Evolutionary conservation across 495 filamentous ascomycete genomes (phyloP), one percentile per base, ranked within the genome.

Genomic region (Letharia columbiana): DNA sequence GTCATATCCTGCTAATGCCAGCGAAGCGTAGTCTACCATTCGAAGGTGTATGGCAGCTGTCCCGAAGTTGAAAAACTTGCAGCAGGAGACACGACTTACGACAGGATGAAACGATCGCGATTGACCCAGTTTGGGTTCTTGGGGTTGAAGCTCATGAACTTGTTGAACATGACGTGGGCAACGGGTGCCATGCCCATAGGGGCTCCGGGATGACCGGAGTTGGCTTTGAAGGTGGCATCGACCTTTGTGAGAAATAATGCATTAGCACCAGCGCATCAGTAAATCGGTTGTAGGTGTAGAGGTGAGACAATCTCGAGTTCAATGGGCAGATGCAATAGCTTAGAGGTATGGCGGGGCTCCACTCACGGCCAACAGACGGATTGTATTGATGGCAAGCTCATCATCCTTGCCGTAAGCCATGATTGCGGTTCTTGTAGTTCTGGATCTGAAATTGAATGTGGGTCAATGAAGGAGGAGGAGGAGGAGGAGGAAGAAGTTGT

Each of bases 171-270:
- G 74, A 99, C 89, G 84, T 99, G 94, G 77, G 94, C 86, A 73
- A 92, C 86, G 58, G 95, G 94, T 73, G 94, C 94, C 94, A 98
- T 91, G 80, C 92, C 92, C 92, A 99, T 99, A 71, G 94, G 94
- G 72, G 94, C 94, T 83, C 94, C 94, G 75, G 94, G 94, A 82
- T 99, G 94, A 74, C 94, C 94, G 70, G 92, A 96, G 83, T 98
- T 98, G 73, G 93, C 90, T 75, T 89, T 86, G 77, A 87, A 87
- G 76, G 92, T 96, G 75, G 93, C 95, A 97, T 99, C 94, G 82
- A 91, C 89, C 94, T 98, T 73, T 65, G 71, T 50, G 66, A 63
- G 9, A 54, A 23, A 69, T 63, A 67, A 23, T 31, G 18, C 37
- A 42, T 69, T 35, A 69, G 68, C 62, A 50, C 62, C 6, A 23